Conservation (phyloP, 345 rosid genomes). For the Microthlaspi erraticum region DNA sequence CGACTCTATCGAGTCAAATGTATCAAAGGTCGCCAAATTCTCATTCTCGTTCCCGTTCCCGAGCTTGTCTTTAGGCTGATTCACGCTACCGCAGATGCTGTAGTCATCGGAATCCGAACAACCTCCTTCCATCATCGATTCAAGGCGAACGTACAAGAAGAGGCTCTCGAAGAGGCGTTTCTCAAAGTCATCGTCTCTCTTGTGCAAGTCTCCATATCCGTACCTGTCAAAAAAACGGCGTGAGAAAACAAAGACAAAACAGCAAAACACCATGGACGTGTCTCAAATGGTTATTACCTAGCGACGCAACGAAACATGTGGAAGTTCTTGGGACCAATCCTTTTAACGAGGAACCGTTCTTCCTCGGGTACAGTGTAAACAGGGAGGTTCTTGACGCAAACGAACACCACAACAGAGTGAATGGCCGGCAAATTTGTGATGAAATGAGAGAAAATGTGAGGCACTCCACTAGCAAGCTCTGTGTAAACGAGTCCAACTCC, state of each 20-base stretch:
- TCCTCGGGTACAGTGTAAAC: conserved; percentile 86
- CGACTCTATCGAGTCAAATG: conserved; percentile 42
- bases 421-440: conserved; percentile 82
- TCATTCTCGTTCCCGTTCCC: conserved; percentile 31
- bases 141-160: conserved; percentile 64
- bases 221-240: conserved; percentile 52
- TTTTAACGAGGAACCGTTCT: conserved; percentile 74
- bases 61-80: conserved; percentile 40
- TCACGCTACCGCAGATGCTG: conserved; percentile 56
- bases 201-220: conserved; percentile 82
- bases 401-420: conserved; percentile 76
- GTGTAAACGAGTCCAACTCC: conserved; percentile 90
- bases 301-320: conserved; percentile 88
- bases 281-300: conserved; percentile 36
- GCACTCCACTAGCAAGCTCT: conserved; percentile 76
- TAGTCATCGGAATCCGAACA: conserved; percentile 78
- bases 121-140: conserved; percentile 77
- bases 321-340: conserved; percentile 77
- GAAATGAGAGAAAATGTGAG: conserved; percentile 79
- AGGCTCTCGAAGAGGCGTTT: conserved; percentile 68
- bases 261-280: background rate
- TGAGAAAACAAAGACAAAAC: background rate
- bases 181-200: conserved; percentile 78
- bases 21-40: conserved; percentile 36
- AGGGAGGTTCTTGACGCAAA: conserved; percentile 74